These are phyloP conservation scores for Stachybotrys echinatus DNA, from an alignment of 2,329 filamentous ascomycete genomes.

Conservation along the genomic window DNA sequence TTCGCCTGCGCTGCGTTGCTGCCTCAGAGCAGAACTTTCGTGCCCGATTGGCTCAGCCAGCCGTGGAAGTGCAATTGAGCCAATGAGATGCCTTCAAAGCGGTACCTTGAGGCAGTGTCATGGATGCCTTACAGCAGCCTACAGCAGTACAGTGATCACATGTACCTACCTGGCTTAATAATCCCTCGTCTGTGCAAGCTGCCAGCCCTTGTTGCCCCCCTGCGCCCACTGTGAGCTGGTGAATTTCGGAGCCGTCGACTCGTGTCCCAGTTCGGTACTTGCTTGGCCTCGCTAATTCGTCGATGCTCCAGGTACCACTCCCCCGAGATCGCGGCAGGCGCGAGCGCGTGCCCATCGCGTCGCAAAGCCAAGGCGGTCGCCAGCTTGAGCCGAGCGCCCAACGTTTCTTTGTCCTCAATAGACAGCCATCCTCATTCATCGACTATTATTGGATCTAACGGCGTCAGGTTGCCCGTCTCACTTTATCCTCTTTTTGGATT, in stretches of 20 bases:
- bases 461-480: background rate
- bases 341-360: background rate
- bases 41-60: constrained; percentile 19
- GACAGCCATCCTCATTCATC: constrained; percentile 1
- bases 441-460: constrained; percentile 3
- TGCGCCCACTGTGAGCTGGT: no score
- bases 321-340: background rate
- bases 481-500: background rate
- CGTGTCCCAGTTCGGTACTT: no score
- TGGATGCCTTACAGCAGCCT: constrained; percentile 22
- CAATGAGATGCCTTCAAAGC: constrained; percentile 18
- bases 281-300: background rate
- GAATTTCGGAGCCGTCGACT: no score
- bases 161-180: constrained; percentile 12
- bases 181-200: background rate
- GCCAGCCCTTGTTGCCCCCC: background rate
- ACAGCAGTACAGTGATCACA: constrained; percentile 14
- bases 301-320: background rate
- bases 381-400: background rate
- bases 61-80: constrained; percentile 17
- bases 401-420: background rate
- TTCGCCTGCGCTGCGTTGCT: constrained; percentile 18
- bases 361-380: background rate
- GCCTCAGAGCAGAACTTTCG: constrained; percentile 27
- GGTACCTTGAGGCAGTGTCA: constrained; percentile 18